phyloP scores from a whole-genome alignment of 306 rosid genomes.

The Urtica urens region DNA sequence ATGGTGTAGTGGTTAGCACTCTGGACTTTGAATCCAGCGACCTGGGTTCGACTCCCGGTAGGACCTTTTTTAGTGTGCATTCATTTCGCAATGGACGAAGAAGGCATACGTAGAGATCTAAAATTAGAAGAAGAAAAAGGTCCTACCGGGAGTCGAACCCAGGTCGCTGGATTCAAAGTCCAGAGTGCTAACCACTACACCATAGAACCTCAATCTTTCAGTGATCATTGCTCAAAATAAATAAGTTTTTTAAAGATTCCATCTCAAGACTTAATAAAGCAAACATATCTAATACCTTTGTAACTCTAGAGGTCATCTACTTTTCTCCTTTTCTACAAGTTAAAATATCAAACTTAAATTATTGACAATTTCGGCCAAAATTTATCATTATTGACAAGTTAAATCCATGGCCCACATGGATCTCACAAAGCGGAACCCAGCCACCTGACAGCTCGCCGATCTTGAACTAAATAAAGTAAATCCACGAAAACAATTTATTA shows the following conservation, averaged over 20 bases:
- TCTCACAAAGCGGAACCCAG: conserved; percentile 2
- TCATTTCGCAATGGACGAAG: too few relatives aligned
- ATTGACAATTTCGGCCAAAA: too few relatives aligned
- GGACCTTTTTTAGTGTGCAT: conserved; percentile 45
- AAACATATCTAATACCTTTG: too few relatives aligned
- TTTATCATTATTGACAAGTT: too few relatives aligned
- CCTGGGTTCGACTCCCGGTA: conserved; percentile 55
- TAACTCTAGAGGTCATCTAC: too few relatives aligned
- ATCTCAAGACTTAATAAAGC: too few relatives aligned
- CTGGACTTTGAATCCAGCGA: conserved; percentile 54
- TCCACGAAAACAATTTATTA: background rate
- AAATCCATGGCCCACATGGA: background rate
- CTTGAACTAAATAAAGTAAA: background rate
- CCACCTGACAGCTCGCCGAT: conserved; percentile 13
- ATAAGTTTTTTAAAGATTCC: too few relatives aligned
- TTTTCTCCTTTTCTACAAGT: too few relatives aligned
- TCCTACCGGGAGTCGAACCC: conserved; percentile 65
- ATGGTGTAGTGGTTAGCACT: conserved; percentile 87
- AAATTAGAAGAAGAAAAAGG: conserved; percentile 5
- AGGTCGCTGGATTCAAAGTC: conserved; percentile 40
- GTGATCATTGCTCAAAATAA: too few relatives aligned
- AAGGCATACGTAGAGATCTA: too few relatives aligned
- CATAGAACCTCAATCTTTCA: conserved; percentile 44
- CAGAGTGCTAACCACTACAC: conserved; percentile 87
- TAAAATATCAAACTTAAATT: too few relatives aligned